Base-by-base conservation (phyloP, 139 green algal species). In the Micromonas commoda region DNA sequence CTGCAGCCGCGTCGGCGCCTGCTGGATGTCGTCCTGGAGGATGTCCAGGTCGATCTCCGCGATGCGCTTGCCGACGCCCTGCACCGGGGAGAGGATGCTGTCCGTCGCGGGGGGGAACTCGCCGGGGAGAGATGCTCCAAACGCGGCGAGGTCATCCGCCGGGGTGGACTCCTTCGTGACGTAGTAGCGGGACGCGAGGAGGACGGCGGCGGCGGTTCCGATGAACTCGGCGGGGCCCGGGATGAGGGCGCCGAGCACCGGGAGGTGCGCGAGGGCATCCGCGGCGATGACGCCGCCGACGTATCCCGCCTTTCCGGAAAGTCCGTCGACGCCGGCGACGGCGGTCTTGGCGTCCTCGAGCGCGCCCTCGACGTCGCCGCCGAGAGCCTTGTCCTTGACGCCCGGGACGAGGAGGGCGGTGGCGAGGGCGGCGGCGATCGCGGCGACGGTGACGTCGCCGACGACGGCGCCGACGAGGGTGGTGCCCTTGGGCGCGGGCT, bases 231-330 rank as follows among this genome's bases (percentile, higher is more conserved):
- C 1, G 23, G 37, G 37, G 32, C 23, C 68, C 1, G 68, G 68
- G 6, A 63, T 26, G 34, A 75, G 2, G 3, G 35, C 35, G 37
- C 38, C 38, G 37, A 61, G 23, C 5, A 75, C 37, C 6, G 68
- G 68, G 34, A 75, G 53, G 68, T 75, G 68, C 68, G 33, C 35
- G 35, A 63, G 6, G 23, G 68, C 68, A 26, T 75, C 68, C 1
- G 68, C 33, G 37, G 68, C 68, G 37, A 75, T 24, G 29, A 61
- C 33, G 24, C 24, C 37, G 33, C 68, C 68, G 1, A 61, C 68
- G 37, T n/a, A 33, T 21, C 21, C 68, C 35, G 38, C 68, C 35
- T 75, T 75, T 13, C 29, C 37, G 23, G 35, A 21, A 21, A 61
- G 32, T 28, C 53, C 53, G 6, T 75, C 68, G 37, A 75, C 61